A percentile compares a stretch with the other conserved stretches of the same genome.
phyloP scores from a whole-genome alignment of 2,329 filamentous ascomycete species.

The Cyclaneusma minus region DNA sequence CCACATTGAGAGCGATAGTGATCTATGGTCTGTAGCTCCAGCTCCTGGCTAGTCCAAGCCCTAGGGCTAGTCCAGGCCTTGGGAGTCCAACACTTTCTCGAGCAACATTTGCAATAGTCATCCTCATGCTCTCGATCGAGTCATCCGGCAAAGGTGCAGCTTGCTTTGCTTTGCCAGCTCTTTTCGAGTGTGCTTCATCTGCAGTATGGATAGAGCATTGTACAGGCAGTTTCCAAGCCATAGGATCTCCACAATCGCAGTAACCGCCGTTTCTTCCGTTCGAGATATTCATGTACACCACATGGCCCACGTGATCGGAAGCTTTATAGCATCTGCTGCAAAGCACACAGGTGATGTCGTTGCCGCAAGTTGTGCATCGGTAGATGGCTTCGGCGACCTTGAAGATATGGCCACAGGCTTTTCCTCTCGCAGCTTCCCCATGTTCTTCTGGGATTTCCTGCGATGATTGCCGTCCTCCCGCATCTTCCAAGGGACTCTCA shows the following conservation, averaged over 20 bases:
- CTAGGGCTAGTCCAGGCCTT: too few species aligned
- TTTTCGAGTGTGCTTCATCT: slow-evolving; percentile 27
- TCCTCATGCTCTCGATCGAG: slow-evolving; percentile 60
- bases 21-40: too few species aligned
- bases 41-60: too few species aligned
- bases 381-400: slow-evolving; percentile 88
- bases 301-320: slow-evolving; percentile 86
- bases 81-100: too few species aligned
- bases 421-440: slow-evolving; percentile 77
- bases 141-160: slow-evolving; percentile 53
- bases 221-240: slow-evolving; percentile 81
- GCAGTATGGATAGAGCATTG: slow-evolving; percentile 88
- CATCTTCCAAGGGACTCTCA: too few species aligned
- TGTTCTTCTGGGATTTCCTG: too few species aligned
- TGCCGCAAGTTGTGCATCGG: slow-evolving; percentile 82
- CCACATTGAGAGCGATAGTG: too few species aligned
- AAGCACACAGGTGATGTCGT: slow-evolving; percentile 88
- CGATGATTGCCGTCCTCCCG: too few species aligned
- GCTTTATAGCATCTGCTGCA: slow-evolving; percentile 91
- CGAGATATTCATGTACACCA: slow-evolving; percentile 77
- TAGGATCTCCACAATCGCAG: slow-evolving; percentile 91
- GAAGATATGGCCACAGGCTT: slow-evolving; percentile 95
- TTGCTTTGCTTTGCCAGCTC: slow-evolving; percentile 42
- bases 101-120: too few species aligned
- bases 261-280: slow-evolving; percentile 88